These are phyloP conservation scores for Trichophyton benhamiae DNA, from an alignment of 2,329 filamentous ascomycete species.

Conservation along the genomic window DNA sequence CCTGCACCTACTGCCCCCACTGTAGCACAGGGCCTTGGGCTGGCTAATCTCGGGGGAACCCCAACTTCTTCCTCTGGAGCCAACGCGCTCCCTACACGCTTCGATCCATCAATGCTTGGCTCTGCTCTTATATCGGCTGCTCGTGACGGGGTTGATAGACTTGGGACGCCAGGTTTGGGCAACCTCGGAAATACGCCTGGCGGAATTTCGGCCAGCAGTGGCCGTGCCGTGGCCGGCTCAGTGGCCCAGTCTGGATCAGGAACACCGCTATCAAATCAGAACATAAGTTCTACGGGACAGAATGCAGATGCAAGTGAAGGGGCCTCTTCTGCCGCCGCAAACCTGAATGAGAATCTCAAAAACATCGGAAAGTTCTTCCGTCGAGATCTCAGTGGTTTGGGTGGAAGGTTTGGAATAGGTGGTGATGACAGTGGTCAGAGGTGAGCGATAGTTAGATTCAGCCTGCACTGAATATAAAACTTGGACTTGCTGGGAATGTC, in stretches of 20 bases:
- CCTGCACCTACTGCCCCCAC: constrained; percentile 24
- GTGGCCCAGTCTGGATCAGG: constrained; percentile 16
- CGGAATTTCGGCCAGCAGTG: constrained; percentile 22
- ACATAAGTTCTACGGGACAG: constrained; percentile 15
- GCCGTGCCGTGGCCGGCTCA: constrained; percentile 15
- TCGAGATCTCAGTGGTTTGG: constrained; percentile 67
- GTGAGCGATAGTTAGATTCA: not conserved
- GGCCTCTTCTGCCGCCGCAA: constrained; percentile 31
- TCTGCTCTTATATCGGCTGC: constrained; percentile 82
- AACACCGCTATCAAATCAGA: constrained; percentile 17
- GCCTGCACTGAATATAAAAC: not conserved
- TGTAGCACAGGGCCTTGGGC: constrained; percentile 35
- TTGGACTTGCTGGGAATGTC: not conserved
- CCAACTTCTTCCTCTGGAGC: constrained; percentile 31
- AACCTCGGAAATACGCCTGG: constrained; percentile 17
- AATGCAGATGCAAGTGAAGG: constrained; percentile 12
- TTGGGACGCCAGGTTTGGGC: constrained; percentile 50
- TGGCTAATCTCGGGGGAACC: constrained; percentile 35
- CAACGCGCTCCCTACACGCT: constrained; percentile 43
- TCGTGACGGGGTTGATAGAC: constrained; percentile 65
- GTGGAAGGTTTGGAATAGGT: constrained; percentile 52
- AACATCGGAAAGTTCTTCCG: constrained; percentile 96
- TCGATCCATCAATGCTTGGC: constrained; percentile 71
- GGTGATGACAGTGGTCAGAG: constrained; percentile 32
- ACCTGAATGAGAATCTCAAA: constrained; percentile 85